Evolutionary conservation across 2,329 filamentous ascomycete species (phyloP).

Genomic region (Fonsecaea monophora): DNA sequence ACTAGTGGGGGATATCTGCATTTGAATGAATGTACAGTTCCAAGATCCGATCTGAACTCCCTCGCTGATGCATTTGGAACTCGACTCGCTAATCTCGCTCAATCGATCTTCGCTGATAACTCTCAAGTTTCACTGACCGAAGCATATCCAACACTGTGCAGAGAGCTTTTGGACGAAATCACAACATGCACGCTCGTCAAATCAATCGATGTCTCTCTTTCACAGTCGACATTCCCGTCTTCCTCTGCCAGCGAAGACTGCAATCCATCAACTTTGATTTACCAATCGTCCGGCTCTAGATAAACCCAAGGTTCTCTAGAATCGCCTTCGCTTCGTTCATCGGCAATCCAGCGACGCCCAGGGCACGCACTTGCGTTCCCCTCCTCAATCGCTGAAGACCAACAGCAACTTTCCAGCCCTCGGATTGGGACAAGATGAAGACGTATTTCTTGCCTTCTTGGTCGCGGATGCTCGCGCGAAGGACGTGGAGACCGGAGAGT

Average conservation of each 20-base stretch:
- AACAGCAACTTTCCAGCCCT: constrained; percentile 68
- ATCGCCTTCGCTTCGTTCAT: constrained; percentile 51
- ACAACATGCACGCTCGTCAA: constrained; percentile 9
- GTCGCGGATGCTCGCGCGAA: constrained; percentile 65
- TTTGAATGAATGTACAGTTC: constrained; percentile 12
- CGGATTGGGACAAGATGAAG: constrained; percentile 64
- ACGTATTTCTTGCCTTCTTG: constrained; percentile 67
- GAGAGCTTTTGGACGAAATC: constrained; percentile 14
- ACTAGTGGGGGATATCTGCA: constrained; percentile 7
- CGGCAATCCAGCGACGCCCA: constrained; percentile 62
- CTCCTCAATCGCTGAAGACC: constrained; percentile 63
- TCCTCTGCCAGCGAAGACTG: not conserved
- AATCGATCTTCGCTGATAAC: constrained; percentile 7
- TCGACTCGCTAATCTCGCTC: constrained; percentile 22
- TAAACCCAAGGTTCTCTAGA: constrained; percentile 50
- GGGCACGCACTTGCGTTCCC: constrained; percentile 61
- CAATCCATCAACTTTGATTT: not conserved
- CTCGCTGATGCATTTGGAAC: constrained; percentile 18
- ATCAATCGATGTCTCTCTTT: not conserved
- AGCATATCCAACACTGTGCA: constrained; percentile 17
- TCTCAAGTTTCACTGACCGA: constrained; percentile 10
- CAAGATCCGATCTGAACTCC: constrained; percentile 14
- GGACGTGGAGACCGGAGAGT: constrained; percentile 59
- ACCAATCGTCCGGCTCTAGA: constrained; percentile 35
- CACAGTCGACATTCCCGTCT: not conserved